Evolutionary conservation across 2,329 filamentous ascomycete species (phyloP).

Genomic region (Colletotrichum echinochloae): DNA sequence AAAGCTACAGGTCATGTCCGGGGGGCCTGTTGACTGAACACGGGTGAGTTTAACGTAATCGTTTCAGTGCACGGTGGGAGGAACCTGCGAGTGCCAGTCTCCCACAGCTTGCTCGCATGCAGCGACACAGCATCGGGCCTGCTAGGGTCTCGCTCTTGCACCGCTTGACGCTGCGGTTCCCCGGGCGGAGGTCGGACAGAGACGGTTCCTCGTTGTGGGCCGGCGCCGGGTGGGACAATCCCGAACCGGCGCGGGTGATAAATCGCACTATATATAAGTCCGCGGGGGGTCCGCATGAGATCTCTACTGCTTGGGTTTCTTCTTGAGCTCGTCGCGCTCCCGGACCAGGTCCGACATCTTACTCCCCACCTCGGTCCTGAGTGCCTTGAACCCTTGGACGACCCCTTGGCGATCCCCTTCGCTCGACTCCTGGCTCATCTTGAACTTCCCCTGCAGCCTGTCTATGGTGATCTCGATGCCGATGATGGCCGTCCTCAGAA

Average conservation of each 20-base stretch:
- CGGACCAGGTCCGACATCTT: conserved; percentile 50
- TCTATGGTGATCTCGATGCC: conserved; percentile 70
- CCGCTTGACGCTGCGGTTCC: not conserved
- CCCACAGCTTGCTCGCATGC: not conserved
- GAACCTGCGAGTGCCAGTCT: not conserved
- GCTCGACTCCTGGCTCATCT: conserved; percentile 73
- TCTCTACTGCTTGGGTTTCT: conserved; percentile 29
- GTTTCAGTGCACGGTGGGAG: no score
- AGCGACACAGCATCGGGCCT: no score
- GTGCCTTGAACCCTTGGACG: conserved; percentile 63
- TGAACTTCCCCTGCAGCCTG: conserved; percentile 70
- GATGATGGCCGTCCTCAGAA: conserved; percentile 69
- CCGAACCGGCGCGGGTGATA: not conserved
- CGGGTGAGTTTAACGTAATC: no score
- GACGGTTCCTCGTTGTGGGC: not conserved
- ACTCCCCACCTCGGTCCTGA: conserved; percentile 48
- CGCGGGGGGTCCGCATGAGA: accelerated
- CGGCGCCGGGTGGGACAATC: not conserved
- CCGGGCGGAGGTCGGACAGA: not conserved
- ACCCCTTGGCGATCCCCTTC: conserved; percentile 67
- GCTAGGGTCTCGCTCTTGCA: no score
- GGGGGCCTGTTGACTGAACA: no score
- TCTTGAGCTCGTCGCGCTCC: conserved; percentile 47
- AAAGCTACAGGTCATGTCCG: no score
- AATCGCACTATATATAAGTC: accelerated